Evolutionary conservation across 192 early-diverging fungal species (phyloP), one percentile per base, ranked within the genome.

Genomic region (Backusella morwellensis): DNA sequence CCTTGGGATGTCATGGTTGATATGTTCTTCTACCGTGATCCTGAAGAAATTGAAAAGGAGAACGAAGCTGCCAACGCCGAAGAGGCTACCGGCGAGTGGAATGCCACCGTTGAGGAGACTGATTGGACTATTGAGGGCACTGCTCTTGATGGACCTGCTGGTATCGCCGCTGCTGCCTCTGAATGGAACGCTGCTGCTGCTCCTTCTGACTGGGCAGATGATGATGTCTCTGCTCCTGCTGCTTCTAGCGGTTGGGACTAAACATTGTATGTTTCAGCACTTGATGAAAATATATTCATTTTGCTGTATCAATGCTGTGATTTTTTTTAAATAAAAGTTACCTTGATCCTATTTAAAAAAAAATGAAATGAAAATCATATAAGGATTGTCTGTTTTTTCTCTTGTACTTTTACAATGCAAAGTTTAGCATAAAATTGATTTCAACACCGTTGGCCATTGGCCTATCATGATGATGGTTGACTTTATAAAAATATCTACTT

Each of bases 11-110:
- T 99, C 81, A 98, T 99, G 97, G 94, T 95, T 77, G 98, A 99
- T 87, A 96, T 99, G 98, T 99, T 98, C 97, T 98, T 99, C 93
- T 98, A 92, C 92, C 94, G 98, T 84, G 97, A 98, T 81, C 91
- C 97, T 78, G 95, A 94, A 81, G 98, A 99, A 84, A 92, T 92
- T 75, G 93, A 94, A 84, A 96, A 97, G 92, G 97, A 99, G 84
- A 93, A 90, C 72, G 90, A 91, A 73, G 89, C 88, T 69, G 88
- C 84, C 8, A 32, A 34, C 4, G 40, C 40, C n/a, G 66, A 34
- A 15, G 40, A 66, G 34, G 26, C n/a, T 12, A 84, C 85, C 66
- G 69, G 52, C 42, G 81, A 77, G 35, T 85, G 77, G 74, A 73
- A 70, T 79, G 80, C 78, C 80, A 76, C 83, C 71, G 35, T 29